Evolutionary conservation across 768 basidiomycete species (phyloP).

Genomic region (Harrya chromipes): DNA sequence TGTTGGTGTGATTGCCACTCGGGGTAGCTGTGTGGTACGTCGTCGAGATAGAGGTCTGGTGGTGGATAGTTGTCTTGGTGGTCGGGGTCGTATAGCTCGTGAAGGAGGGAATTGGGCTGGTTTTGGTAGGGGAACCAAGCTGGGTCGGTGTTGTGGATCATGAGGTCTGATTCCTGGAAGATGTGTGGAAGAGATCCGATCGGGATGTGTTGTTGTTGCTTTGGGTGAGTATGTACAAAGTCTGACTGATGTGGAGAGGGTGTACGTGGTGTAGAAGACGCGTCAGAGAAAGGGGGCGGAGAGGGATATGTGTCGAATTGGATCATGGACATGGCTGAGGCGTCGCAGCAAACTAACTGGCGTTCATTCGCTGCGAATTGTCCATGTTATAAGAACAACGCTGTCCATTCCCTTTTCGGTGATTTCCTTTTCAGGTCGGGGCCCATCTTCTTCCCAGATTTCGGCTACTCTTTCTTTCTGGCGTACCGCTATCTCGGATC

Average conservation of each 20-base stretch:
- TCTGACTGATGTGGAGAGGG: slow-evolving; percentile 58
- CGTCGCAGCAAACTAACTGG: slow-evolving; percentile 19
- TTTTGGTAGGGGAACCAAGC: slow-evolving; percentile 34
- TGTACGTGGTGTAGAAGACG: slow-evolving; percentile 66
- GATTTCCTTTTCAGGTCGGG: slow-evolving; percentile 23
- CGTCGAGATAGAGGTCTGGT: slow-evolving; percentile 34
- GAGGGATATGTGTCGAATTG: slow-evolving; percentile 62
- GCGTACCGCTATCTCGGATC: slow-evolving; percentile 32
- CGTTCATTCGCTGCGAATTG: background rate
- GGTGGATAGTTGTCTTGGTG: slow-evolving; percentile 38
- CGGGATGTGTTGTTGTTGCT: slow-evolving; percentile 31
- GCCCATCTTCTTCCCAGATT: slow-evolving; percentile 34
- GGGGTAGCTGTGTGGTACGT: slow-evolving; percentile 30
- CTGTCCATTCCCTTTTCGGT: slow-evolving; percentile 23
- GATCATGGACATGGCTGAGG: slow-evolving; percentile 31
- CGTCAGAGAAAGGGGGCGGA: slow-evolving; percentile 54
- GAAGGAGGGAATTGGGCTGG: slow-evolving; percentile 53
- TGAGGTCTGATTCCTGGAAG: slow-evolving; percentile 41
- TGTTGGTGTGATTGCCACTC: slow-evolving; percentile 40
- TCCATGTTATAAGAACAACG: slow-evolving; percentile 32
- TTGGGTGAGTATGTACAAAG: slow-evolving; percentile 36
- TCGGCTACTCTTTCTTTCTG: slow-evolving; percentile 38
- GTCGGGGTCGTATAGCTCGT: slow-evolving; percentile 69
- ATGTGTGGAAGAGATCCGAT: slow-evolving; percentile 49
- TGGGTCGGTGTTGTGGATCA: slow-evolving; percentile 39